Evolutionary conservation across 1,139 yeast genomes (phyloP), one percentile per base, ranked within the genome.

Genomic region (Candida gigantensis): DNA sequence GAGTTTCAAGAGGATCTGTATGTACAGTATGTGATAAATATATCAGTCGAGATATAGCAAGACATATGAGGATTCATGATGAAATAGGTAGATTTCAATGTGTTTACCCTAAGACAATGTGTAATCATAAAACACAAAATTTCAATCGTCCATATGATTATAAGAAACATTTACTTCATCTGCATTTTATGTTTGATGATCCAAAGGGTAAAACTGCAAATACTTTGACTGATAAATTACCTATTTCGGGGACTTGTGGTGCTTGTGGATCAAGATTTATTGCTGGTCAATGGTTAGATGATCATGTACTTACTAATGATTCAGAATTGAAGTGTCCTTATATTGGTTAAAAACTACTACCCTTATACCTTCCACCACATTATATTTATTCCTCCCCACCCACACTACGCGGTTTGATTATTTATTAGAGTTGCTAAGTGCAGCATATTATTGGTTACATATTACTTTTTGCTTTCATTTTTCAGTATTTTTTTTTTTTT

Each of bases 141-240:
- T 71, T 71, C 44, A 71, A 71, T 47, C 57, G 77, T 29, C 77
- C 77, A 2, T 71, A 71, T 46, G 77, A 71, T 50, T 71, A 67
- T 57, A 71, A 71, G 43, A 71, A 71, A 39, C 77, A 71, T 45
- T 53, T 71, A 35, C 57, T 71, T 27, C 74, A 70, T 43, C 60
- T 63, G 45, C 77, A 71, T 45, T 71, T 71, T 50, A 55, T 52
- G 36, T 71, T 71, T 40, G 75, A 71, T 44, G 72, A 70, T 43
- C 70, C 74, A 13, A 55, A 57, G 40, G 74, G 73, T 9, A 68
- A 65, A 41, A 50, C 66, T 3, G 70, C 72, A 2, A 64, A 65
- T 34, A 71, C 69, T 17, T 58, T 71, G 39, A 68, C 74, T 0
- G 75, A 69, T 36, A 71, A 70, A 43, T 49, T 70, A 16, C 73